Conservation (phyloP, 257 asterid genomes). For the Solanum etuberosum region DNA sequence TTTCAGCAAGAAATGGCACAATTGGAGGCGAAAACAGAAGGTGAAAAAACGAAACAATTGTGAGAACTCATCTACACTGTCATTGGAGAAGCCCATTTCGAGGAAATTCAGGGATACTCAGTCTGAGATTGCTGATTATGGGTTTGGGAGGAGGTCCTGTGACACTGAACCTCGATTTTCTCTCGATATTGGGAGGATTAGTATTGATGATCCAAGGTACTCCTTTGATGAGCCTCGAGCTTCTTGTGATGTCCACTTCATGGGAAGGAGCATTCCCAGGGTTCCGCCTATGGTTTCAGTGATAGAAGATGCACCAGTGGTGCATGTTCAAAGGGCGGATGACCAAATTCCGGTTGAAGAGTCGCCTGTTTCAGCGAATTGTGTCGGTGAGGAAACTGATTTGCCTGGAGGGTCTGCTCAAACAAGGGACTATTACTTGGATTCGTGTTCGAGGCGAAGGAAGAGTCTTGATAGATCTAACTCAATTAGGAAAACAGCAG, state of each 20-base stretch:
- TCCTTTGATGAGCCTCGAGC: constrained; percentile 88
- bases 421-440: constrained; percentile 66
- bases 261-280: constrained; percentile 53
- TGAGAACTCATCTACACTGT: constrained; percentile 31
- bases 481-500: constrained; percentile 72
- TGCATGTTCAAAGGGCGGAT: constrained; percentile 34
- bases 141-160: constrained; percentile 76
- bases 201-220: constrained; percentile 71
- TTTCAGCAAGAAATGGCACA: constrained; percentile 85
- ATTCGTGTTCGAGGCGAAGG: constrained; percentile 70
- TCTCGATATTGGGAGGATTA: constrained; percentile 69
- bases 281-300: constrained; percentile 69
- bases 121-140: constrained; percentile 85
- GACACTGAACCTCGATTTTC: constrained; percentile 80
- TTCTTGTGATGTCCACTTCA: constrained; percentile 74
- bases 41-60: constrained; percentile 44
- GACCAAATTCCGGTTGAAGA: constrained; percentile 65
- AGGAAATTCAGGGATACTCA: constrained; percentile 68
- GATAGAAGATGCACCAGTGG: constrained; percentile 51
- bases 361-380: constrained; percentile 2
- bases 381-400: constrained; percentile 20
- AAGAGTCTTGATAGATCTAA: constrained; percentile 89
- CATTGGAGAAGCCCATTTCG: constrained; percentile 56
- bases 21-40: constrained; percentile 84
- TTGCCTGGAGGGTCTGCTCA: constrained; percentile 75